Conservation (phyloP, 2,329 filamentous ascomycete genomes). For the Botrytis fragariae region DNA sequence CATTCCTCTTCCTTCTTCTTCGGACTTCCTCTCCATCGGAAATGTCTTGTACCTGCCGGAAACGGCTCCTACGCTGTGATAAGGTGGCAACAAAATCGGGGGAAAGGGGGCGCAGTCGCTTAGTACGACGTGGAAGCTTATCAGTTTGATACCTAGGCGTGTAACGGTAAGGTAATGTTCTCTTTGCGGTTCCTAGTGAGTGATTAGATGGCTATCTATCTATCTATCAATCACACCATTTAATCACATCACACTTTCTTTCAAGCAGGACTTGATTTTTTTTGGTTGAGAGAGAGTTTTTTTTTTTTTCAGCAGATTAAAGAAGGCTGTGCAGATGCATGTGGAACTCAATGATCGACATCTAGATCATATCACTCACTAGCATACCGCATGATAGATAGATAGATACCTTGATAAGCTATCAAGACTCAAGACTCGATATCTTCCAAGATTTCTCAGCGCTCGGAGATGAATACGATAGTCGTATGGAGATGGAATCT, state of each 20-base stretch:
- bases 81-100: neutral
- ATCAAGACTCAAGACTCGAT: neutral
- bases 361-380: neutral
- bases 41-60: neutral
- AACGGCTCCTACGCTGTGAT: neutral
- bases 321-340: neutral
- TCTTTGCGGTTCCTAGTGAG: neutral
- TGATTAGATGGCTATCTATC: neutral
- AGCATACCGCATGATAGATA: no score
- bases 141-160: neutral
- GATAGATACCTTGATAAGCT: neutral
- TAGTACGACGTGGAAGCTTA: conserved; percentile 10
- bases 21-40: neutral
- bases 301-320: neutral
- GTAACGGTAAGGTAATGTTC: neutral
- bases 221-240: neutral
- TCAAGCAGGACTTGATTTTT: neutral
- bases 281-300: neutral
- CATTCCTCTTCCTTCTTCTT: neutral
- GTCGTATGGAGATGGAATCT: neutral
- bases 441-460: no score
- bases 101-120: conserved; percentile 10
- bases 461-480: neutral
- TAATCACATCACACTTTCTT: neutral
- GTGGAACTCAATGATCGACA: neutral